These are phyloP conservation scores for Colletotrichum ledebouriae DNA, from an alignment of 2,329 filamentous ascomycete genomes.

Conservation along the genomic window DNA sequence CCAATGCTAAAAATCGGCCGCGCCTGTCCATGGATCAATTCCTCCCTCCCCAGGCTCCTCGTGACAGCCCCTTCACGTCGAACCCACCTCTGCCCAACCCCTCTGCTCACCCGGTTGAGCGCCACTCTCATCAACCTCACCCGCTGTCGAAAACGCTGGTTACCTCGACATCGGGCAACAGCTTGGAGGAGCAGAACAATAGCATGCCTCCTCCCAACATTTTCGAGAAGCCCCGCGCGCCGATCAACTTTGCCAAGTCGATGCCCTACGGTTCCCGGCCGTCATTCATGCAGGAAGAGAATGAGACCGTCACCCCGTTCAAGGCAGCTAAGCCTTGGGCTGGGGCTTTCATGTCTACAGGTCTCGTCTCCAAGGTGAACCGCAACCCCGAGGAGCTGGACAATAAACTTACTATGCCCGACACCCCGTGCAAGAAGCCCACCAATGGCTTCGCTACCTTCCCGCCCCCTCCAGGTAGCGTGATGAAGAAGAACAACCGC, in stretches of 20 bases:
- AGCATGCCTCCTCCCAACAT: conserved; percentile 64
- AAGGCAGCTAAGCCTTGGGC: conserved; percentile 82
- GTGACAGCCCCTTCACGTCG: conserved; percentile 74
- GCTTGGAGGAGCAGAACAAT: conserved; percentile 74
- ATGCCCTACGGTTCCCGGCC: conserved; percentile 72
- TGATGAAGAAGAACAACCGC: conserved; percentile 74
- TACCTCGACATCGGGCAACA: conserved; percentile 87
- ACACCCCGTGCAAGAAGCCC: conserved; percentile 95
- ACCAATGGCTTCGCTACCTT: conserved; percentile 76
- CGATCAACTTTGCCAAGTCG: conserved; percentile 78
- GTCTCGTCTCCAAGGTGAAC: conserved; percentile 94
- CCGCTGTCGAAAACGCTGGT: conserved; percentile 89
- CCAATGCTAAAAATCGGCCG: conserved; percentile 72
- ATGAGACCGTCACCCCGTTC: conserved; percentile 58
- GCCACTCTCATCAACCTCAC: conserved; percentile 72
- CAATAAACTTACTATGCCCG: conserved; percentile 81
- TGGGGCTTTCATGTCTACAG: conserved; percentile 93
- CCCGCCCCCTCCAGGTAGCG: conserved; percentile 70
- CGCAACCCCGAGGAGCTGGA: conserved; percentile 77
- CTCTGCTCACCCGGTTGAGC: conserved; percentile 65
- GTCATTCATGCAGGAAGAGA: conserved; percentile 45
- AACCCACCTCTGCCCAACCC: conserved; percentile 66
- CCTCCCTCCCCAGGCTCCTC: conserved; percentile 70
- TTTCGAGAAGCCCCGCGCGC: conserved; percentile 64
- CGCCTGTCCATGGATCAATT: conserved; percentile 86